A percentile compares a stretch with the other conserved stretches of the same genome.
Evolutionary conservation across 108 stramenopile species (phyloP).

Genomic region (Nannochloropsis salina): DNA sequence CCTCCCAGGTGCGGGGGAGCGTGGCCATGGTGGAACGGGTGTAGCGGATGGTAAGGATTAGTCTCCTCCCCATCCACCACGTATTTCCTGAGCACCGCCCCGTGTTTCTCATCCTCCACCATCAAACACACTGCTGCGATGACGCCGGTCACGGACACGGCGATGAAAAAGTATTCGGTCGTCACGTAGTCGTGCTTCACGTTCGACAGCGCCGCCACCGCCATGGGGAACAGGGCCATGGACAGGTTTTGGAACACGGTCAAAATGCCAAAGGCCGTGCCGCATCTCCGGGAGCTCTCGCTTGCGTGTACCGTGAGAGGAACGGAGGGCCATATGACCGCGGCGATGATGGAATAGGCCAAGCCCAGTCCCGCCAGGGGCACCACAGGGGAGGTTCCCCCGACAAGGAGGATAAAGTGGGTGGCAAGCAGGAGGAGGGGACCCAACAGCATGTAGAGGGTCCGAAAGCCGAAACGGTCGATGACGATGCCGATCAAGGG

Average conservation of each 20-base stretch:
- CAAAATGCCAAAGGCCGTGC: conserved; percentile 34
- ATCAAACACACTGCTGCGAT: not conserved
- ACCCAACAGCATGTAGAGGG: not conserved
- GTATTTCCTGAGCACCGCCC: conserved; percentile 1
- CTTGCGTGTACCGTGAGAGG: conserved; percentile 25
- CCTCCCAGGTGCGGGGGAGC: not conserved
- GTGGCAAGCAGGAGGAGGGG: conserved; percentile 18
- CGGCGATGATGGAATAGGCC: conserved; percentile 33
- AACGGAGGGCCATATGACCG: conserved; percentile 40
- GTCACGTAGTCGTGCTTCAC: not conserved
- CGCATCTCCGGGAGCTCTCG: not conserved
- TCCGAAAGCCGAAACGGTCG: conserved; percentile 44
- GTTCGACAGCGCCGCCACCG: conserved; percentile 22
- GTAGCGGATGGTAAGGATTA: not conserved
- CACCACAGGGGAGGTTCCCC: not conserved
- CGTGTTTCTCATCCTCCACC: conserved; percentile 13
- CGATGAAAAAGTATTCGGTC: conserved; percentile 18
- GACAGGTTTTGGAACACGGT: conserved; percentile 32
- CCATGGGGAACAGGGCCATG: conserved; percentile 33
- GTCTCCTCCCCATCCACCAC: not conserved
- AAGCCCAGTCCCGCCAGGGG: conserved; percentile 32
- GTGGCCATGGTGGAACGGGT: conserved; percentile 16
- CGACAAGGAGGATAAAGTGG: conserved; percentile 26
- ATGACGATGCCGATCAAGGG: conserved; percentile 60
- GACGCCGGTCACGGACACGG: not conserved